These are phyloP conservation scores for Macadamia tetraphylla DNA, from an alignment of 164 flowering plant genomes.

Conservation along the genomic window DNA sequence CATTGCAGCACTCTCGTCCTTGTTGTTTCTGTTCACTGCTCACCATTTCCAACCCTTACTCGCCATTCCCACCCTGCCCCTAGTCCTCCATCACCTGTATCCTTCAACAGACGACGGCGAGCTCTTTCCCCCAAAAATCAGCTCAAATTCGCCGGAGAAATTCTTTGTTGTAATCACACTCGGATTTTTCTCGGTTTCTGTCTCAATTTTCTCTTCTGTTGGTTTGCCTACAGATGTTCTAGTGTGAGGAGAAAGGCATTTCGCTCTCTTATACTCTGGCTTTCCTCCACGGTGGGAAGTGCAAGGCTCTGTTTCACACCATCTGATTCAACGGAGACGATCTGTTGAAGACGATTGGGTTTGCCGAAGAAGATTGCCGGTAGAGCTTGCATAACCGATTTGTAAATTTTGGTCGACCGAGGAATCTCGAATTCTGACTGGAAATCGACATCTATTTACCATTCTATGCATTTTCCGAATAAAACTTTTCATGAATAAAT, in stretches of 20 bases:
- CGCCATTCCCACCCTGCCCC: too few species aligned
- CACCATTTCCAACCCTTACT: too few species aligned
- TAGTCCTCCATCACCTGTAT: too few species aligned
- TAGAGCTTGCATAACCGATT: constrained; percentile 38
- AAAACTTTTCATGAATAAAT: too few species aligned
- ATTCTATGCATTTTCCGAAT: too few species aligned
- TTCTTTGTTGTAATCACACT: too few species aligned
- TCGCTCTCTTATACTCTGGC: constrained; percentile 56
- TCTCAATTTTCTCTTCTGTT: too few species aligned
- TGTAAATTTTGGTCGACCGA: constrained; percentile 48
- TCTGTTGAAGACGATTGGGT: constrained; percentile 59
- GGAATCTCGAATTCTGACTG: constrained; percentile 68
- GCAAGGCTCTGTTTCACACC: constrained; percentile 66
- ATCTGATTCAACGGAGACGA: constrained; percentile 49
- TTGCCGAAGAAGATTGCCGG: constrained; percentile 60
- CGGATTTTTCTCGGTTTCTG: too few species aligned
- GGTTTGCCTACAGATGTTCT: too few species aligned
- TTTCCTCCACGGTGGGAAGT: constrained; percentile 70
- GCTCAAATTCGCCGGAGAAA: constrained; percentile 32
- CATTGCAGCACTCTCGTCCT: too few species aligned
- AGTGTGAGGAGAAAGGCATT: constrained; percentile 39
- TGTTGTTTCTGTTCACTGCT: too few species aligned
- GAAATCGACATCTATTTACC: constrained; percentile 47
- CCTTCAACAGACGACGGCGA: constrained; percentile 2
- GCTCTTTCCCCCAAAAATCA: constrained; percentile 37